These are phyloP conservation scores for Mycena alexandri DNA, from an alignment of 768 basidiomycete genomes.

Conservation along the genomic window DNA sequence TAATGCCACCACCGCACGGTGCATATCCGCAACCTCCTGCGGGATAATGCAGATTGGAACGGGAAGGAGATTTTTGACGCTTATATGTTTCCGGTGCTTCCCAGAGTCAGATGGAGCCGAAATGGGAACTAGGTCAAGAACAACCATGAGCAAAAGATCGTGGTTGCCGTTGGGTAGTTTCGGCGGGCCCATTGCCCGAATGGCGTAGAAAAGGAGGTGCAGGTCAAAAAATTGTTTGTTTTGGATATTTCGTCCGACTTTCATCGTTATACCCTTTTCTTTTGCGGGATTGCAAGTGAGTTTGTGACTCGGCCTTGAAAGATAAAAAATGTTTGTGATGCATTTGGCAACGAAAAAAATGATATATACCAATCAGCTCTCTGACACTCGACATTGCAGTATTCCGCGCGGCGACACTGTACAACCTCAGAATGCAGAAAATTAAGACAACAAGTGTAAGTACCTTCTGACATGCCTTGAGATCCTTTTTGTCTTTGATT, in stretches of 20 bases:
- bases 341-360: neutral
- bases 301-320: constrained; percentile 1
- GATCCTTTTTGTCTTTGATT: neutral
- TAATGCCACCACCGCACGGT: neutral
- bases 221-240: constrained; percentile 1
- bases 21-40: constrained; percentile 1
- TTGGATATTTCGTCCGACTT: constrained; percentile 8
- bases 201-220: constrained; percentile 7
- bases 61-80: constrained; percentile 3
- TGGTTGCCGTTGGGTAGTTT: neutral
- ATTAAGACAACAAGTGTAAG: neutral
- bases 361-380: neutral
- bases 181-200: neutral
- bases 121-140: constrained; percentile 3
- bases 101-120: neutral
- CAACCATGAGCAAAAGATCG: constrained; percentile 11
- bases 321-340: neutral
- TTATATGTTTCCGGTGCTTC: neutral
- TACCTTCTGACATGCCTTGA: constrained; percentile 7
- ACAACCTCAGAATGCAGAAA: neutral
- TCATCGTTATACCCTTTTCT: constrained; percentile 3
- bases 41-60: constrained; percentile 3
- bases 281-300: constrained; percentile 3
- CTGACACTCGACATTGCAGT: constrained; percentile 10
- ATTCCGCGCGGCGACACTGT: constrained; percentile 9